Conservation (phyloP, 176 grass and related monocot species). For the Eremochloa ophiuroides region DNA sequence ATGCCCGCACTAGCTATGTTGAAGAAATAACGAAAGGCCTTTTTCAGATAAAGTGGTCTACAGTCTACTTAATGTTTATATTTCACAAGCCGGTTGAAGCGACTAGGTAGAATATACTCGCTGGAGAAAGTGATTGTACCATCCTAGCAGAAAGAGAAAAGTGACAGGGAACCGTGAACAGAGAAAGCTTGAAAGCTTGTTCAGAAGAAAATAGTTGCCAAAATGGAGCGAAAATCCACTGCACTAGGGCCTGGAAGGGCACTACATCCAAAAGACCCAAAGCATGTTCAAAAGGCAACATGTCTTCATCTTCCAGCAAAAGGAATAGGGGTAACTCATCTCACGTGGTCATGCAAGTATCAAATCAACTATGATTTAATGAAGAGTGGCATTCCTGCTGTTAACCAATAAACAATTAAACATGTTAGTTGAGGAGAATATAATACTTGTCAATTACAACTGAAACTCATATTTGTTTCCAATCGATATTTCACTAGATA, state of each 20-base stretch:
- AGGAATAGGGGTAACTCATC: not conserved
- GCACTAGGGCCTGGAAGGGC: conserved; percentile 16
- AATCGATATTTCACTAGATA: conserved; percentile 17
- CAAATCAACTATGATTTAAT: conserved; percentile 10
- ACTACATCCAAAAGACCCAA: conserved; percentile 11
- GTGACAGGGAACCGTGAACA: conserved; percentile 21
- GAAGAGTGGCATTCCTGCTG: not conserved
- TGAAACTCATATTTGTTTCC: not conserved
- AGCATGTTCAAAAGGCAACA: conserved; percentile 44
- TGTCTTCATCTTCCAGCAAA: conserved; percentile 30
- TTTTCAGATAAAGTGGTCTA: conserved; percentile 18
- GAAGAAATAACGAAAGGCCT: not conserved
- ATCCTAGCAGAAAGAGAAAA: conserved; percentile 33
- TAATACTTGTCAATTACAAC: conserved; percentile 7
- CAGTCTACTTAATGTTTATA: not conserved
- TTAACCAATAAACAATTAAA: not conserved
- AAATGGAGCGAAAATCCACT: not conserved
- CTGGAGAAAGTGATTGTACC: not conserved
- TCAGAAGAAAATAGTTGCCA: conserved; percentile 17
- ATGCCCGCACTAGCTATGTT: conserved; percentile 8
- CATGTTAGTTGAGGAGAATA: not conserved
- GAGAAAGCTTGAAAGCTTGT: conserved; percentile 35
- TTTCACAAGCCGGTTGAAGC: conserved; percentile 13
- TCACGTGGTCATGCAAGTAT: not conserved
- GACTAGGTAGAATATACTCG: conserved; percentile 34